Conservation (phyloP, 2,329 filamentous ascomycete species). For the Uncinocarpus reesii region DNA sequence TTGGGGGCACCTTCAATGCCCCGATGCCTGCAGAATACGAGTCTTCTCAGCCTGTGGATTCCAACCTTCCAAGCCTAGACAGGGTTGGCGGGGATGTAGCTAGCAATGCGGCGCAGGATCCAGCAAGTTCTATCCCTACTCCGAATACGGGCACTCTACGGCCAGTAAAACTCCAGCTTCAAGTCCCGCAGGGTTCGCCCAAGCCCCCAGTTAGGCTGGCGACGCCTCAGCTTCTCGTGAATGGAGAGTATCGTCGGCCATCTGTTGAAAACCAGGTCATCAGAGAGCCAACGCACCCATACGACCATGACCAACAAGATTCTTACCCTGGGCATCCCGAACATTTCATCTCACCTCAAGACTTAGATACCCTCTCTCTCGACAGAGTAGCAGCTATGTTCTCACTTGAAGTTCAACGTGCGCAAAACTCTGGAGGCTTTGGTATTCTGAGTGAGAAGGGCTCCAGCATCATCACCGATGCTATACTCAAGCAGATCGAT, state of each 20-base stretch:
- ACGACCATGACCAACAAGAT: background rate
- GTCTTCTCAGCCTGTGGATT: background rate
- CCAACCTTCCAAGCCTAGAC: background rate
- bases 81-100: constrained; percentile 14
- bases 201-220: constrained; percentile 35
- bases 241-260: constrained; percentile 3
- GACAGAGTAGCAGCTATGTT: constrained; percentile 28
- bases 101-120: constrained; percentile 13
- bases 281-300: background rate
- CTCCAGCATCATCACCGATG: constrained; percentile 25
- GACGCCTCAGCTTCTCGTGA: constrained; percentile 29
- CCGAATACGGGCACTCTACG: constrained; percentile 20
- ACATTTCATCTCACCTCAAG: background rate
- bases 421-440: constrained; percentile 24
- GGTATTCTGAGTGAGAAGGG: constrained; percentile 25
- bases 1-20: background rate
- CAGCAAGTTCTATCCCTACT: background rate
- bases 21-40: background rate
- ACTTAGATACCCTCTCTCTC: constrained; percentile 19
- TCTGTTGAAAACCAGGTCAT: background rate
- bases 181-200: constrained; percentile 32
- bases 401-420: constrained; percentile 26
- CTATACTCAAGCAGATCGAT: constrained; percentile 26
- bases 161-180: constrained; percentile 35
- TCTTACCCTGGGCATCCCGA: background rate